Conservation (phyloP, 192 early-diverging fungal genomes). For the Coemansia sp. region DNA sequence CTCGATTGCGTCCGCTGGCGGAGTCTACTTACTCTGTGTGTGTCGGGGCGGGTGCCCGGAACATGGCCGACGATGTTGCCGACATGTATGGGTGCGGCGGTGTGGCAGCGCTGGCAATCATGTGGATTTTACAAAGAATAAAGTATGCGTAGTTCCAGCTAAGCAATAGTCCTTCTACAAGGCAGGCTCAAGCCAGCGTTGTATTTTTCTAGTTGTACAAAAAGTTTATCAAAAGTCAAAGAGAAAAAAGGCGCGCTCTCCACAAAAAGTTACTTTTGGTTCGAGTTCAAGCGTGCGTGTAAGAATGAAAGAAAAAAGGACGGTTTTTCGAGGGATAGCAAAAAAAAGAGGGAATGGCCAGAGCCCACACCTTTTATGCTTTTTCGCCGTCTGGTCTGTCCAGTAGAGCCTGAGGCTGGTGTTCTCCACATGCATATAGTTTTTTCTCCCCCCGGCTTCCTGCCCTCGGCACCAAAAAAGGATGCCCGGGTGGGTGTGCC, state of each 20-base stretch:
- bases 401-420: conserved; percentile 25
- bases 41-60: conserved; percentile 14
- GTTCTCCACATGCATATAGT: conserved; percentile 17
- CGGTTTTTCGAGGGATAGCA: not conserved
- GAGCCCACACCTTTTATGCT: conserved; percentile 12
- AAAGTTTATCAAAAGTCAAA: not conserved
- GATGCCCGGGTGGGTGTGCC: conserved; percentile 4
- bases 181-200: not conserved
- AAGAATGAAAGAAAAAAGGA: conserved; percentile 2
- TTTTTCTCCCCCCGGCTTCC: conserved; percentile 14
- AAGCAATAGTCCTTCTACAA: not conserved
- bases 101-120: conserved; percentile 13
- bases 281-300: conserved; percentile 3
- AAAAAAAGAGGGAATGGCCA: conserved; percentile 6
- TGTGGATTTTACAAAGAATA: conserved; percentile 2
- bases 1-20: not conserved
- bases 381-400: conserved; percentile 6
- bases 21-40: conserved; percentile 30
- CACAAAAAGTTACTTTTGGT: conserved; percentile 2
- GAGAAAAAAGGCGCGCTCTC: not conserved
- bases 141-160: conserved; percentile 9
- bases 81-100: conserved; percentile 8
- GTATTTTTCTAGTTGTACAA: conserved; percentile 2
- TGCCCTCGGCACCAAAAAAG: conserved; percentile 6
- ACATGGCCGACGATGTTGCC: conserved; percentile 7